Base-by-base conservation (phyloP, 176 grass and related monocot species). In the Cenchrus fungigraminus region DNA sequence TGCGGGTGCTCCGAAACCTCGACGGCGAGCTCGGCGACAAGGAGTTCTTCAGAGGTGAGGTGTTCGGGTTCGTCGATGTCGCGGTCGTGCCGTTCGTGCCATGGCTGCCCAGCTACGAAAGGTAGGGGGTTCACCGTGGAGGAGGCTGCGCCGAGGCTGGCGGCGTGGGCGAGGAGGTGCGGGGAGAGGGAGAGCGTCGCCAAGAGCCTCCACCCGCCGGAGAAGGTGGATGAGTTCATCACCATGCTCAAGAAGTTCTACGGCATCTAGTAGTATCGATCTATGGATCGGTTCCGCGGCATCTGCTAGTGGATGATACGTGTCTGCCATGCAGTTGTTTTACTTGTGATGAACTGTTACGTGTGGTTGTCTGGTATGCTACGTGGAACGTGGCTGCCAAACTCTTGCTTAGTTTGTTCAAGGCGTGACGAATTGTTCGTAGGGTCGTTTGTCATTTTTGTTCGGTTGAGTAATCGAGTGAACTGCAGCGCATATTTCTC, bases 151-250 rank as follows among this genome's bases (percentile, higher is more conserved):
- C 90, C 90, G 0, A 43, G 68, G 73, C 53, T 89, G 9, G 74
- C 29, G 19, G 83, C 65, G 55, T 92, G 90, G 87, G 9, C 60
- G 68, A 32, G 53, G 40, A 25, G 83, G 49, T 89, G 90, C 51
- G 52, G n/a, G 6, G 40, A 80, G 77, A n/a, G 73, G 67, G 87
- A 84, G 15, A 89, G 79, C 20, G 90, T 92, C 9, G 73, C 66
- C 1, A 84, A 70, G 83, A 9, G 15, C 16, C 61, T 92, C 1
- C 32, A 50, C 14, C 79, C 86, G 47, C 70, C 77, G 13, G 54
- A 74, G 8, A 88, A 89, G 83, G 73, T 92, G 16, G 77, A 83
- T 3, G 90, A 79, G 31, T 89, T 92, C 68, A 60, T 89, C 50
- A 53, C 66, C 29, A 6, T 56, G 9, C 42, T 89, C 8, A 86